phyloP scores from a whole-genome alignment of 1,284 basidiomycete genomes.

The Dichomitus squalens region DNA sequence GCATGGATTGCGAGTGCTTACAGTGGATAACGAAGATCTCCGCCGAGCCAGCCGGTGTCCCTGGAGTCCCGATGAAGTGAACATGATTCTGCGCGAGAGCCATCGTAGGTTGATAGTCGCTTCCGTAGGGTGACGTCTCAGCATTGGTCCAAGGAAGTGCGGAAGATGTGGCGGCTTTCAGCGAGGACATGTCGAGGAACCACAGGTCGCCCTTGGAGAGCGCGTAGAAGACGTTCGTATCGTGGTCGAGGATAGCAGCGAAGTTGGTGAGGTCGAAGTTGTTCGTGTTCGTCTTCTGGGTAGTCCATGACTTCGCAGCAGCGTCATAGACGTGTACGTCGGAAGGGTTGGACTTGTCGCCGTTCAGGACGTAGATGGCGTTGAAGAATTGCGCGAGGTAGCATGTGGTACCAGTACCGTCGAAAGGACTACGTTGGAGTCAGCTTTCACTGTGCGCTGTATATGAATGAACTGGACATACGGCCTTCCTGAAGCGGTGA shows the following conservation, averaged over 20 bases:
- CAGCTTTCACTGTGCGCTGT: constrained; percentile 3
- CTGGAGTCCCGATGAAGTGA: constrained; percentile 78
- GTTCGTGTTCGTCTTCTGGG: constrained; percentile 52
- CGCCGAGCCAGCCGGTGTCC: constrained; percentile 63
- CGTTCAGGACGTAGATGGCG: constrained; percentile 80
- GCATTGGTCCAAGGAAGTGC: constrained; percentile 66
- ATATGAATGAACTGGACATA: constrained; percentile 40
- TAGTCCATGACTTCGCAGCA: constrained; percentile 63
- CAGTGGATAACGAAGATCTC: constrained; percentile 90
- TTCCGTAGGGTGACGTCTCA: constrained; percentile 53
- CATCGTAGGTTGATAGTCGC: constrained; percentile 70
- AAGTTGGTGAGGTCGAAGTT: constrained; percentile 59
- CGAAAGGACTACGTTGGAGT: constrained; percentile 56
- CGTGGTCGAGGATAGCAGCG: constrained; percentile 80
- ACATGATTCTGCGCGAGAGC: constrained; percentile 80
- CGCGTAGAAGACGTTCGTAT: constrained; percentile 84
- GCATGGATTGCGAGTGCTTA: constrained; percentile 42
- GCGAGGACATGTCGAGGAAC: constrained; percentile 64
- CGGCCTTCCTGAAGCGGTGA: constrained; percentile 70
- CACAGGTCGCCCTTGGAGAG: constrained; percentile 62
- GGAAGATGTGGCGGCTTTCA: constrained; percentile 59
- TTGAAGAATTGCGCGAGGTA: constrained; percentile 78
- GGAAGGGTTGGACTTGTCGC: constrained; percentile 65
- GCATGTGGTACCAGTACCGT: constrained; percentile 67
- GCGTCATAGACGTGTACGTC: constrained; percentile 73